Evolutionary conservation across 1,284 basidiomycete genomes (phyloP), one percentile per base, ranked within the genome.

Genomic region (Irpex rosettiformis): DNA sequence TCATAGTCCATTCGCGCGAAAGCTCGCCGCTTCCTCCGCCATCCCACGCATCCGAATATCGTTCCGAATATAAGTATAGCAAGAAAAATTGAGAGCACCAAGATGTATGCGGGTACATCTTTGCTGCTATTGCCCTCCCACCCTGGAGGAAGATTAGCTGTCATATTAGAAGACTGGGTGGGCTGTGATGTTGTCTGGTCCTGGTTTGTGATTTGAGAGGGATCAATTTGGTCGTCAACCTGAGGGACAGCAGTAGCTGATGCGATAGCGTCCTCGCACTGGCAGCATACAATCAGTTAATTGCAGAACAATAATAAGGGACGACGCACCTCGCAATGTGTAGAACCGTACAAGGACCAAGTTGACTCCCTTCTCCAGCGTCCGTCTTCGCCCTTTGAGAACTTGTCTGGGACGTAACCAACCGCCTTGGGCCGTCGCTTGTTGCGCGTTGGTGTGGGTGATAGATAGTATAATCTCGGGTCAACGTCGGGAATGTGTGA

Each of bases 321-420:
- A 64, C 64, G 5, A 51, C 48, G 24, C 21, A 77, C 75, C 42
- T 63, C 37, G 70, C 84, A 79, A 59, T 84, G 75, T 21, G 82
- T 79, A 25, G 82, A 82, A 43, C 87, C 87, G 65, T 86, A 88
- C 27, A 89, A 70, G 13, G 82, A 80, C 74, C 82, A 89, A 28
- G 67, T 64, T n/a, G 76, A 72, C 3, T 79, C 77, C 70, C 78
- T 84, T 59, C 80, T 77, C 87, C 87, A 90, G 57, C 73, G 69
- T 11, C 81, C 83, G 74, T 88, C 86, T n/a, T 71, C 56, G 16
- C 76, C 83, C 64, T 77, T 66, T 55, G 75, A 73, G 70, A 79
- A 90, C 67, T 77, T 83, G 70, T 83, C 79, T 30, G 88, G 84
- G 27, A 88, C 62, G 13, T 58, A 64, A 42, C 33, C 33, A 22